Conservation (phyloP, 129 eudicot genomes). For the Silybum marianum region DNA sequence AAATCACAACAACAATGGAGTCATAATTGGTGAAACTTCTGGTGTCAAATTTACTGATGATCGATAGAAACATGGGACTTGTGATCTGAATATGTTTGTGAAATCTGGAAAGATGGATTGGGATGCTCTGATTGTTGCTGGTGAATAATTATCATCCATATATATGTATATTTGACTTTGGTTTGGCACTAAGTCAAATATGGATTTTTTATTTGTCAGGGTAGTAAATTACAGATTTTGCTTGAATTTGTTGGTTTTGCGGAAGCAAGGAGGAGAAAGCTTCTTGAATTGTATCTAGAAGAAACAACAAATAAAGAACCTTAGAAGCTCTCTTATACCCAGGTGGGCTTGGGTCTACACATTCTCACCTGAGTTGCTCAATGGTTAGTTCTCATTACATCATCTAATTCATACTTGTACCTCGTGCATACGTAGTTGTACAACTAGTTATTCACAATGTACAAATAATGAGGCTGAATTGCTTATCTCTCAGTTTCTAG, state of each 20-base stretch:
- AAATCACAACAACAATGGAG: slow-evolving; percentile 32
- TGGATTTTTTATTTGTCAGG: neutral
- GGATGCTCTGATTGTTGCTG: slow-evolving; percentile 75
- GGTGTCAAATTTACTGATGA: slow-evolving; percentile 44
- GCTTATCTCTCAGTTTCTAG: neutral
- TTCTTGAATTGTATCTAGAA: slow-evolving; percentile 57
- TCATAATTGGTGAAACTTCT: slow-evolving; percentile 6
- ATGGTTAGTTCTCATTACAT: slow-evolving; percentile 41
- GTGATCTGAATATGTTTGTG: slow-evolving; percentile 86
- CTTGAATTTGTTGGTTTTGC: slow-evolving; percentile 13
- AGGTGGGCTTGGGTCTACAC: slow-evolving; percentile 89
- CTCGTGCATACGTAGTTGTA: neutral
- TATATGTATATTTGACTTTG: neutral
- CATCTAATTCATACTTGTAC: neutral
- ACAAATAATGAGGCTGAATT: neutral
- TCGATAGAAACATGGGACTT: slow-evolving; percentile 75
- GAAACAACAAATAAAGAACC: slow-evolving; percentile 55
- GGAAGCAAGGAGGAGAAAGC: slow-evolving; percentile 81
- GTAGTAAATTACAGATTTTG: neutral
- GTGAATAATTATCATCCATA: slow-evolving; percentile 24
- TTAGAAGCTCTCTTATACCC: slow-evolving; percentile 72
- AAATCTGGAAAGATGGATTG: slow-evolving; percentile 74
- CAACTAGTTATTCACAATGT: slow-evolving; percentile 1
- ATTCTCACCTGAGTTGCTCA: slow-evolving; percentile 74
- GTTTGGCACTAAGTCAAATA: neutral